Evolutionary conservation across 2,329 filamentous ascomycete genomes (phyloP), one percentile per base, ranked within the genome.

Genomic region (Fusarium dimerum): DNA sequence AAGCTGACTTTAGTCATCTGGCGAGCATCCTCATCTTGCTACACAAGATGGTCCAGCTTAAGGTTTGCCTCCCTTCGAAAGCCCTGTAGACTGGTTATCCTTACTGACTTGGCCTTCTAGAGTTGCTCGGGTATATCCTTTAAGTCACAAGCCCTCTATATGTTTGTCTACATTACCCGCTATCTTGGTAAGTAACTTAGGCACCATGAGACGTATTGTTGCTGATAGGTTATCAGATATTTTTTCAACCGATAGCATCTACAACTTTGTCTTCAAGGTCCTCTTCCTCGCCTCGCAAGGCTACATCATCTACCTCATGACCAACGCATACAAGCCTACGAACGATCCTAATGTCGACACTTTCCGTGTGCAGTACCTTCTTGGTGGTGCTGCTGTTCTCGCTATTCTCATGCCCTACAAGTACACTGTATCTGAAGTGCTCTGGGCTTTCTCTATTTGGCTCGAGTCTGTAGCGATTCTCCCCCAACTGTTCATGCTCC

Each of bases 391-490:
- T 55, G 85, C 86, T 13, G 77, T 92, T 20, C 78, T 97, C 47
- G 93, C 88, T 42, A 66, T 97, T 51, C 66, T 97, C 29, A 89
- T 95, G 64, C 92, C 94, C 2, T 92, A 93, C 76, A 82, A 87
- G 67, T 99, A 96, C 76, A 88, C 83, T 5, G 63, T 88, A 36
- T 83, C 85, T 29, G 93, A 97, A 84, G 91, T 99, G 57, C 81
- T 95, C 45, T 99, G 94, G 94, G 89, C 94, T 18, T 99, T 97
- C 73, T 95, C 89, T 48, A 97, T 99, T 72, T 99, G 94, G 94
- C 84, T 99, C 32, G 94, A 99, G 77, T 88, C 89, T 5, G 94
- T 99, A 16, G 94, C 94, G 47, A 99, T 99, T 64, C 82, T 99
- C 55, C 94, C 94, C 2, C 94, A 99, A 77, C 83, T 99, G 48